Evolutionary conservation across 768 basidiomycete genomes (phyloP).

Genomic region (Suillus discolor): DNA sequence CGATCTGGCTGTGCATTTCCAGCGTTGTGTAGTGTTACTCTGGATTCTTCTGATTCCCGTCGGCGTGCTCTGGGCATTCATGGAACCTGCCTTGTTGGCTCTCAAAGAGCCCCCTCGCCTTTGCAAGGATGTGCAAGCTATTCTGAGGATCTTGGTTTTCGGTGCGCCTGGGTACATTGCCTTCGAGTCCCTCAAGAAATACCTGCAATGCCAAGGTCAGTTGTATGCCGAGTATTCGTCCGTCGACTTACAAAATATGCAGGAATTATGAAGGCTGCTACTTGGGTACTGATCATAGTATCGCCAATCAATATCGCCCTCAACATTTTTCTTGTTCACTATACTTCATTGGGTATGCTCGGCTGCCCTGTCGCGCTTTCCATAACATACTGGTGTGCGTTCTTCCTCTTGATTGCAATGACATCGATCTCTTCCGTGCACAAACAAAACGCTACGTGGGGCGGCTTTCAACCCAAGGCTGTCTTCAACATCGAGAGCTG

Average conservation of each 20-base stretch:
- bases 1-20: conserved; percentile 71
- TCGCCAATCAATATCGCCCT: conserved; percentile 67
- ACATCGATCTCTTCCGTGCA: conserved; percentile 56
- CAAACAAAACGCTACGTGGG: conserved; percentile 63
- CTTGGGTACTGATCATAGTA: conserved; percentile 59
- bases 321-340: conserved; percentile 63
- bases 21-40: conserved; percentile 66
- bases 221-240: neutral
- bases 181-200: conserved; percentile 79
- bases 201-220: conserved; percentile 77
- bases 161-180: conserved; percentile 76
- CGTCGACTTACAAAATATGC: conserved; percentile 6
- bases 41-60: conserved; percentile 69
- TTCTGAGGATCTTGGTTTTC: conserved; percentile 63
- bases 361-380: conserved; percentile 72
- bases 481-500: conserved; percentile 55
- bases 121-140: conserved; percentile 61
- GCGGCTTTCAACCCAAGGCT: conserved; percentile 48
- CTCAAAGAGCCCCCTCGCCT: conserved; percentile 64
- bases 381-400: conserved; percentile 70
- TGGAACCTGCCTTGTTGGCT: conserved; percentile 60
- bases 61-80: conserved; percentile 61
- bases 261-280: conserved; percentile 80
- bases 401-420: conserved; percentile 51
- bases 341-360: conserved; percentile 61